These are phyloP conservation scores for Casaregolazyma suthepensis DNA, from an alignment of 1,139 yeast species.

Conservation along the genomic window DNA sequence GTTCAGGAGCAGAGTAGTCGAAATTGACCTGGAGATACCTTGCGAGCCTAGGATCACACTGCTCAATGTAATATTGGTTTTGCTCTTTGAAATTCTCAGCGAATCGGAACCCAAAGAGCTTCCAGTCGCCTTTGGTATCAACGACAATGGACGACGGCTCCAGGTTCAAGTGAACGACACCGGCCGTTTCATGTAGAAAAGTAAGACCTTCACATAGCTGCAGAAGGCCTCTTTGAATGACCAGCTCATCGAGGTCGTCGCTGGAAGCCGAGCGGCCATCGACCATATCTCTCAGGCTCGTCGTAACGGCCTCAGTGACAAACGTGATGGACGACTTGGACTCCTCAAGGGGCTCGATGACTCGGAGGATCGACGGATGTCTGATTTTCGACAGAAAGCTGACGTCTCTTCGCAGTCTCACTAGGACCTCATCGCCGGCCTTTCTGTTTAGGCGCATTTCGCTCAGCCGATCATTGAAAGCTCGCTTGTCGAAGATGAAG, in stretches of 20 bases:
- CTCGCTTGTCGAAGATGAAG: slow-evolving; percentile 80
- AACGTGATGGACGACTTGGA: slow-evolving; percentile 70
- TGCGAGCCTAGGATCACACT: slow-evolving; percentile 71
- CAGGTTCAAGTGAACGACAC: slow-evolving; percentile 69
- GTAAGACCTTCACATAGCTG: slow-evolving; percentile 74
- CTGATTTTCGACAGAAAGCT: slow-evolving; percentile 69
- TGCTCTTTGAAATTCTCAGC: slow-evolving; percentile 35
- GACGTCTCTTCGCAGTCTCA: slow-evolving; percentile 51
- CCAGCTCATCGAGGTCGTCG: slow-evolving; percentile 52
- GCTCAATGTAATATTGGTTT: slow-evolving; percentile 50
- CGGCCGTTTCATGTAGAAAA: slow-evolving; percentile 73
- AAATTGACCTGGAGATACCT: slow-evolving; percentile 61
- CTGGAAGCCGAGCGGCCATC: slow-evolving; percentile 17
- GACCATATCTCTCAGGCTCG: slow-evolving; percentile 48
- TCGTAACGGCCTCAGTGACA: slow-evolving; percentile 69
- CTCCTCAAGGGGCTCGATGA: slow-evolving; percentile 85
- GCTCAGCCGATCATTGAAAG: slow-evolving; percentile 52
- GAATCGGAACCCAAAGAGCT: slow-evolving; percentile 69
- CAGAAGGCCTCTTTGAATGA: slow-evolving; percentile 78
- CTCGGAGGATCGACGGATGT: slow-evolving; percentile 79
- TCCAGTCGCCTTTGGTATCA: slow-evolving; percentile 91
- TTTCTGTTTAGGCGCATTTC: slow-evolving; percentile 43
- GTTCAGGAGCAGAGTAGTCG: slow-evolving; percentile 73
- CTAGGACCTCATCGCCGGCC: slow-evolving; percentile 39
- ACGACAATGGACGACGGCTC: slow-evolving; percentile 73